Conservation (phyloP, 257 asterid species). For the Solanum clarkiae region DNA sequence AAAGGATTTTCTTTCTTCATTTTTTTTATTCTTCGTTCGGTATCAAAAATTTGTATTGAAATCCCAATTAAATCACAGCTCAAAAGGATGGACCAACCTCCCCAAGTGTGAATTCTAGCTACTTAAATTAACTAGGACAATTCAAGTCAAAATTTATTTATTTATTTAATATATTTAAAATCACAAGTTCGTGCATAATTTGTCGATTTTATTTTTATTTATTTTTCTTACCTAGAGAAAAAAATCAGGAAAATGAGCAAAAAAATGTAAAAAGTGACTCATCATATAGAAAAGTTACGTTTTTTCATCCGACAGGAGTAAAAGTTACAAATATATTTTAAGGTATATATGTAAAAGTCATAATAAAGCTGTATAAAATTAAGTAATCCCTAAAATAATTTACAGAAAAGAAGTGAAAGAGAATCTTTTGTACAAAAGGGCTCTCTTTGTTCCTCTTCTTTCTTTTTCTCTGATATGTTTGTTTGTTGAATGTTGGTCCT, state of each 20-base stretch:
- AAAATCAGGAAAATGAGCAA: not conserved
- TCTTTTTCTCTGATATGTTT: conserved; percentile 23
- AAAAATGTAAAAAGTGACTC: not conserved
- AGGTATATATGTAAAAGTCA: not conserved
- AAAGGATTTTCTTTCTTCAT: too few species aligned
- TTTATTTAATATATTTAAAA: not conserved
- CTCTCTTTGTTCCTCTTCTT: conserved; percentile 1
- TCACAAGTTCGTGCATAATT: not conserved
- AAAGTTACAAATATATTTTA: not conserved
- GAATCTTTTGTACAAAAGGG: not conserved
- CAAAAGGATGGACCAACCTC: too few species aligned
- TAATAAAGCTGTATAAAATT: not conserved
- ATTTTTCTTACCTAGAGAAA: not conserved
- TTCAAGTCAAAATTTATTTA: too few species aligned
- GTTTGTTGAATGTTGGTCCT: conserved; percentile 19
- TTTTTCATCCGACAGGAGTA: not conserved
- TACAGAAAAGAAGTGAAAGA: not conserved
- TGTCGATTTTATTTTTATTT: not conserved
- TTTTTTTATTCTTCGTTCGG: too few species aligned
- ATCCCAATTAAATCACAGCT: too few species aligned
- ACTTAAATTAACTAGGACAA: too few species aligned
- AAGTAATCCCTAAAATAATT: not conserved
- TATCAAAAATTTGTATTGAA: too few species aligned
- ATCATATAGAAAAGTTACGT: not conserved
- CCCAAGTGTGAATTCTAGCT: too few species aligned